Conservation (phyloP, 768 basidiomycete genomes). For the Boletus rubescentipes region DNA sequence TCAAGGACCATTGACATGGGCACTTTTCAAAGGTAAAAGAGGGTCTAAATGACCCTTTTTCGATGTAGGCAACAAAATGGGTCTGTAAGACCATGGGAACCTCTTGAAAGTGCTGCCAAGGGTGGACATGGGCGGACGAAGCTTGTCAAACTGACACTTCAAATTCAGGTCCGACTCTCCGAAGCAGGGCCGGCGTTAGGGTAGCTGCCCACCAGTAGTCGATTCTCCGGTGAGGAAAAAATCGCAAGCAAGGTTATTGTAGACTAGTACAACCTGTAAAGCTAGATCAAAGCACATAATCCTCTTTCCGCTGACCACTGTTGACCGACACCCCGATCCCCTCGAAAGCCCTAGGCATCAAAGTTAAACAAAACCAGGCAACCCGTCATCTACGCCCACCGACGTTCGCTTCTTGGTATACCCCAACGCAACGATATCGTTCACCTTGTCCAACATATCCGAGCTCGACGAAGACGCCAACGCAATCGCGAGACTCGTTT, state of each 20-base stretch:
- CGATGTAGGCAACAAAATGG: too few relatives aligned
- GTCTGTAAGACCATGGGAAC: too few relatives aligned
- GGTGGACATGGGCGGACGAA: too few relatives aligned
- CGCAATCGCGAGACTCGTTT: constrained; percentile 21
- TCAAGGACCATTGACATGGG: too few relatives aligned
- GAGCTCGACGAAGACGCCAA: constrained; percentile 23
- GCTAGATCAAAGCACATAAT: constrained; percentile 2
- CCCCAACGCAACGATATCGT: constrained; percentile 37
- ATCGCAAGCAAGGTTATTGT: not conserved
- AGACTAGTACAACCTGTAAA: not conserved
- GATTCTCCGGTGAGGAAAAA: not conserved
- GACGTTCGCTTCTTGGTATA: constrained; percentile 28
- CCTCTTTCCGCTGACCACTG: not conserved
- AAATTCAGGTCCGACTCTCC: too few relatives aligned
- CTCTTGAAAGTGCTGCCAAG: too few relatives aligned
- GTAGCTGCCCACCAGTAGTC: too few relatives aligned
- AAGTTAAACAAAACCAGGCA: not conserved
- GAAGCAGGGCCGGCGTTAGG: too few relatives aligned
- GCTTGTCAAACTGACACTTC: too few relatives aligned
- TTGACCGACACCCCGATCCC: too few relatives aligned
- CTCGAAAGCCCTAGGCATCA: not conserved
- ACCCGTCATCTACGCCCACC: not conserved
- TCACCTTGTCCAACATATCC: constrained; percentile 34
- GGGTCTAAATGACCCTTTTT: too few relatives aligned
- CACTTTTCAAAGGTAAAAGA: too few relatives aligned